Conservation (phyloP, 1,139 yeast genomes). For the Debaryomyces fabryi region DNA sequence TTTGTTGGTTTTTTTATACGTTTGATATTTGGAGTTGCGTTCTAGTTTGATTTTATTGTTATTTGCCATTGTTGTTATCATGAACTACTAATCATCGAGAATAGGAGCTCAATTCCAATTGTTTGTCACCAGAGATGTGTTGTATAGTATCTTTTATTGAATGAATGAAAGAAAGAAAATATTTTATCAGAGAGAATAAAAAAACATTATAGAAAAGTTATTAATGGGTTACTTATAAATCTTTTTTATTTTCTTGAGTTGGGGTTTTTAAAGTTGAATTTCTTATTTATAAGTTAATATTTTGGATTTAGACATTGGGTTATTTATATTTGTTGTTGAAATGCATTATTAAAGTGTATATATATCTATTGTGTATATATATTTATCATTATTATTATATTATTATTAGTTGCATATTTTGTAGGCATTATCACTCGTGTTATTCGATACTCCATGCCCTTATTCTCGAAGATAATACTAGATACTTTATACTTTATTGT, state of each 20-base stretch:
- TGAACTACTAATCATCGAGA: constrained; percentile 8
- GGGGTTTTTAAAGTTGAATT: constrained; percentile 26
- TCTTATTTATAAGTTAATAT: constrained; percentile 19
- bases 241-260: constrained; percentile 28
- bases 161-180: constrained; percentile 4
- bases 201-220: constrained; percentile 29
- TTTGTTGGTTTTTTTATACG: constrained; percentile 15
- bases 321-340: constrained; percentile 23
- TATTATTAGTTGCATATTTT: no score
- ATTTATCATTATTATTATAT: constrained; percentile 1
- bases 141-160: constrained; percentile 8
- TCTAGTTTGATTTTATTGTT: constrained; percentile 8
- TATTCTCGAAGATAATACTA: no score
- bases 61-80: constrained; percentile 3
- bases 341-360: constrained; percentile 29
- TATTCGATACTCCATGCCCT: not conserved
- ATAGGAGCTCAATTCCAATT: constrained; percentile 7
- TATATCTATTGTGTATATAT: constrained; percentile 11
- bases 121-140: constrained; percentile 8
- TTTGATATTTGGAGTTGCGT: constrained; percentile 13
- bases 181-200: constrained; percentile 10
- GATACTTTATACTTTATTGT: no score
- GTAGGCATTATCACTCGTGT: no score
- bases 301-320: constrained; percentile 48
- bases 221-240: constrained; percentile 34